These are phyloP conservation scores for Geranium rotundifolium DNA, from an alignment of 345 rosid species.

Conservation along the genomic window DNA sequence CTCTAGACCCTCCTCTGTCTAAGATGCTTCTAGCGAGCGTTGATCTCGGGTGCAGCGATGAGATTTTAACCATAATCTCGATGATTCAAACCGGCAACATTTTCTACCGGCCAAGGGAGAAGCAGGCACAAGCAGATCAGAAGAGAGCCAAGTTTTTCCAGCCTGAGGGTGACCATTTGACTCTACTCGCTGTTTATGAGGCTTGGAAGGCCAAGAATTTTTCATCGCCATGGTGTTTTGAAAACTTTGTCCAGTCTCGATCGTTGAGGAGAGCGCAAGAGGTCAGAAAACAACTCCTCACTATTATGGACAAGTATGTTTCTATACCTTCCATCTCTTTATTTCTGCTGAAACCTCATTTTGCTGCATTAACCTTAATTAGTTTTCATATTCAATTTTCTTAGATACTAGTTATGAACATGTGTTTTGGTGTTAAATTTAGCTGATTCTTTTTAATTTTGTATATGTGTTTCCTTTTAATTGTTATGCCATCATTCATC, in stretches of 20 bases:
- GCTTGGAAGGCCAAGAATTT: slow-evolving; percentile 90
- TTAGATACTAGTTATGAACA: too few relatives aligned
- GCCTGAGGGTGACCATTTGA: slow-evolving; percentile 88
- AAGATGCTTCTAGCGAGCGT: slow-evolving; percentile 94
- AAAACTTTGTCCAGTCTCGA: slow-evolving; percentile 72
- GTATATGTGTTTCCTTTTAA: not conserved
- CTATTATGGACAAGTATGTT: slow-evolving; percentile 84
- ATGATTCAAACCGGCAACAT: slow-evolving; percentile 91
- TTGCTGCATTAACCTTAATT: not conserved
- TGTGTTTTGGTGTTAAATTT: not conserved
- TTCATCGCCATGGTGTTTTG: slow-evolving; percentile 89
- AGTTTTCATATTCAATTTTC: not conserved
- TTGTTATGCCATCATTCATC: not conserved
- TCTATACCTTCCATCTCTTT: not conserved
- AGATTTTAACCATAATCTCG: slow-evolving; percentile 76
- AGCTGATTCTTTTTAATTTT: not conserved
- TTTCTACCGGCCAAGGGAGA: slow-evolving; percentile 83
- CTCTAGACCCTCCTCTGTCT: slow-evolving; percentile 80
- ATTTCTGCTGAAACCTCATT: too few relatives aligned
- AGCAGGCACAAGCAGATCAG: slow-evolving; percentile 93
- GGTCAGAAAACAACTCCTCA: slow-evolving; percentile 81
- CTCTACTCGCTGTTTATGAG: slow-evolving; percentile 84
- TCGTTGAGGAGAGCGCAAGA: slow-evolving; percentile 80
- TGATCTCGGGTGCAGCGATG: slow-evolving; percentile 92
- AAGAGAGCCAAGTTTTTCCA: slow-evolving; percentile 86